Conservation (phyloP, 108 stramenopile genomes). For the Skeletonema potamos region DNA sequence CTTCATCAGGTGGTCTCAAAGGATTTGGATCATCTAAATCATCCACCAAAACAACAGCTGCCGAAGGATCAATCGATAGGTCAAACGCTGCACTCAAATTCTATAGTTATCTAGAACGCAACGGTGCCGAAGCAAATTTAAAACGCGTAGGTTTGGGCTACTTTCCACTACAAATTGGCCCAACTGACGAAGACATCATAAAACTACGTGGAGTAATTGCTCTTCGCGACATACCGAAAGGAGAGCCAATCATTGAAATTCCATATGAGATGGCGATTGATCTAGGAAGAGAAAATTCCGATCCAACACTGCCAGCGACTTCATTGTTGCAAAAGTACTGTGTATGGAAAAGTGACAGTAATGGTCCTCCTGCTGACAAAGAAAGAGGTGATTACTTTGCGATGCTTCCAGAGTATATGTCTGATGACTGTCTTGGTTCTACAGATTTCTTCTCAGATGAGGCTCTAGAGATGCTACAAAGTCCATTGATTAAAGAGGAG, state of each 20-base stretch:
- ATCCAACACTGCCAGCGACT: conserved; percentile 69
- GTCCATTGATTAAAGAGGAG: conserved; percentile 61
- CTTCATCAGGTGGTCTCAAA: conserved; percentile 26
- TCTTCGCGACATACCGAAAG: conserved; percentile 60
- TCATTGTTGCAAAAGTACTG: conserved; percentile 65
- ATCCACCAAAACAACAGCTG: conserved; percentile 15
- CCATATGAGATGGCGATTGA: conserved; percentile 76
- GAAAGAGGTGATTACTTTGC: conserved; percentile 53
- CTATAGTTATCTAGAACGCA: conserved; percentile 55
- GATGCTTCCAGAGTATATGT: conserved; percentile 62
- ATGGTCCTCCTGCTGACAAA: conserved; percentile 7
- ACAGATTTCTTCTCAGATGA: conserved; percentile 69
- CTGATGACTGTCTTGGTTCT: conserved; percentile 62
- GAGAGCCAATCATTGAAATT: conserved; percentile 70
- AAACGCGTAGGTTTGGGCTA: conserved; percentile 59
- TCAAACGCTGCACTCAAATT: conserved; percentile 59
- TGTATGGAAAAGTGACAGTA: conserved; percentile 20
- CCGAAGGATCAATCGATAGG: conserved; percentile 49
- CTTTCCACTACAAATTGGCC: conserved; percentile 46
- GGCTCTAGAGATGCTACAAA: conserved; percentile 66
- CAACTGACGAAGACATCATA: conserved; percentile 4
- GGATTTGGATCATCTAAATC: conserved; percentile 47
- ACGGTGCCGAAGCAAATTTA: conserved; percentile 61
- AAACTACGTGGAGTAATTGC: conserved; percentile 72
- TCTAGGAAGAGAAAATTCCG: conserved; percentile 63